These are phyloP conservation scores for Liquidambar formosana DNA, from an alignment of 164 flowering plant genomes.

Conservation along the genomic window DNA sequence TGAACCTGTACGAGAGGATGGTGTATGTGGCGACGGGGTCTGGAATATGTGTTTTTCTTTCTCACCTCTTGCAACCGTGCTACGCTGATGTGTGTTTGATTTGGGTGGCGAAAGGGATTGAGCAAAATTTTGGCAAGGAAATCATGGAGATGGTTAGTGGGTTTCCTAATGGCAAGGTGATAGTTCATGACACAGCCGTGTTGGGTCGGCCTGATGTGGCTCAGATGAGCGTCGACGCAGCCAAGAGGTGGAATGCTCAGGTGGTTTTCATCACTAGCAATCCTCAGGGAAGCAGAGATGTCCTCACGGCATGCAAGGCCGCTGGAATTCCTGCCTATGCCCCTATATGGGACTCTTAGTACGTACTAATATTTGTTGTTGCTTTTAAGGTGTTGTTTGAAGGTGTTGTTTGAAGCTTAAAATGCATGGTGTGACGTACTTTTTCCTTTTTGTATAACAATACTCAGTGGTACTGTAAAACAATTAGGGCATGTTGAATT, in stretches of 20 bases:
- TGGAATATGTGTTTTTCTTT: constrained; percentile 64
- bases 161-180: constrained; percentile 51
- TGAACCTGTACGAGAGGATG: constrained; percentile 59
- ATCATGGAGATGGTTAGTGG: constrained; percentile 51
- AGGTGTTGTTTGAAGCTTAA: too few species aligned
- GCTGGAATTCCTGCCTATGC: constrained; percentile 64
- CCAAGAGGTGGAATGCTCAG: constrained; percentile 52
- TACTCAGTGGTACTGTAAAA: too few species aligned
- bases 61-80: constrained; percentile 55
- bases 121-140: constrained; percentile 57
- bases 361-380: too few species aligned
- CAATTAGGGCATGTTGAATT: too few species aligned
- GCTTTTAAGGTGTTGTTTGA: too few species aligned
- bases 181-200: constrained; percentile 62
- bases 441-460: too few species aligned
- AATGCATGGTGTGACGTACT: too few species aligned
- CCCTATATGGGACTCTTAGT: constrained; percentile 77
- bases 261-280: constrained; percentile 69
- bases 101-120: constrained; percentile 64
- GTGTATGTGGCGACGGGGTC: constrained; percentile 72
- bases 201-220: constrained; percentile 60
- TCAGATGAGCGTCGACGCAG: constrained; percentile 48
- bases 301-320: constrained; percentile 53
- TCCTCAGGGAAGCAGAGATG: constrained; percentile 68
- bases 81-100: constrained; percentile 51